Evolutionary conservation across 2,329 filamentous ascomycete genomes (phyloP).

Genomic region (Penicillium hordei): DNA sequence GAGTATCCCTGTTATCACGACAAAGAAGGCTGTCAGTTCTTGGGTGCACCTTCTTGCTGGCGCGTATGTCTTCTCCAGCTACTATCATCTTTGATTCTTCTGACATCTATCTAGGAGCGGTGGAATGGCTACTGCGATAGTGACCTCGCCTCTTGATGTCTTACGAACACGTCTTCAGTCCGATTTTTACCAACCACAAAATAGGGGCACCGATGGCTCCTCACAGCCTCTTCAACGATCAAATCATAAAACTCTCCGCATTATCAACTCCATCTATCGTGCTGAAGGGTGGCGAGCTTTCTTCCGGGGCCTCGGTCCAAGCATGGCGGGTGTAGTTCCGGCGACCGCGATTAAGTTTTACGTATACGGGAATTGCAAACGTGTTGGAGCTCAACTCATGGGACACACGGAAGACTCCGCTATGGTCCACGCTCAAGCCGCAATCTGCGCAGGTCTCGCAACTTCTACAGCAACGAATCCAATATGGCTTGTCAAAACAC

Average conservation of each 20-base stretch:
- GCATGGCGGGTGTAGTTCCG: constrained; percentile 41
- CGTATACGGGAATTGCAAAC: constrained; percentile 42
- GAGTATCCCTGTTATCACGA: neutral
- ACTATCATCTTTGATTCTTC: constrained; percentile 2
- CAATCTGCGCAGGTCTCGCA: constrained; percentile 37
- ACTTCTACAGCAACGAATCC: constrained; percentile 41
- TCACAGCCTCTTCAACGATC: constrained; percentile 52
- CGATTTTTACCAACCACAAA: constrained; percentile 77
- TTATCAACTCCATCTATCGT: constrained; percentile 38
- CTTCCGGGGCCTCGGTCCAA: constrained; percentile 40
- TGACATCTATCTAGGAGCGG: constrained; percentile 46
- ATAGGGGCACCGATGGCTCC: constrained; percentile 48
- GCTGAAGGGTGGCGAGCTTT: constrained; percentile 41
- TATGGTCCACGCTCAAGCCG: constrained; percentile 36
- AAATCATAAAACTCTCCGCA: constrained; percentile 35
- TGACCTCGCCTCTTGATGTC: constrained; percentile 92
- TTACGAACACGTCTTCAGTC: constrained; percentile 97
- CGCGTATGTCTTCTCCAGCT: constrained; percentile 31
- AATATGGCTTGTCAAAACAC: constrained; percentile 65
- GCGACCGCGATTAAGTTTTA: constrained; percentile 43
- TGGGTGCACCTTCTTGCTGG: constrained; percentile 36
- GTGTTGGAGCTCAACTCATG: constrained; percentile 31
- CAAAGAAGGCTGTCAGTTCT: constrained; percentile 8
- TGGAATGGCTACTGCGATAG: constrained; percentile 83
- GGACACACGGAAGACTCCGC: constrained; percentile 32